Conservation (phyloP, 768 basidiomycete species). For the Mrakia frigida region DNA sequence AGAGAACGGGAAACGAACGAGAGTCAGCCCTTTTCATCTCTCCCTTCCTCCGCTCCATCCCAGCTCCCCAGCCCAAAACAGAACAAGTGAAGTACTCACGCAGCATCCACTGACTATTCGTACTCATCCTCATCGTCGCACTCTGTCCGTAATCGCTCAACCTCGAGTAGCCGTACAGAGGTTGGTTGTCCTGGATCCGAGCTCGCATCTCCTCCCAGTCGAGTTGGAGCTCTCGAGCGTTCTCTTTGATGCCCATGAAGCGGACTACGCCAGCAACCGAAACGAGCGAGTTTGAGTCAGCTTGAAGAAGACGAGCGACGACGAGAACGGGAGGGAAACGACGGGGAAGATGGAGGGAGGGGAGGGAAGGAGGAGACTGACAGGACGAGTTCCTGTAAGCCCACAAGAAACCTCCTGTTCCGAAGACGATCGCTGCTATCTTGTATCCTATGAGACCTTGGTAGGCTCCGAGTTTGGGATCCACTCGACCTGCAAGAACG, state of each 20-base stretch:
- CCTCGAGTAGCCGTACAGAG: constrained; percentile 20
- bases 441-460: not conserved
- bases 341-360: not conserved
- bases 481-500: not conserved
- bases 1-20: not conserved
- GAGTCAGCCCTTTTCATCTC: no score
- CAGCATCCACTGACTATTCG: not conserved
- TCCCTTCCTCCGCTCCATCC: not conserved
- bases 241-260: constrained; percentile 20
- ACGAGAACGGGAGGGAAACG: not conserved
- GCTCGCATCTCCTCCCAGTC: constrained; percentile 20
- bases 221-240: constrained; percentile 17
- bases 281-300: no score
- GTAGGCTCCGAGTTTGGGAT: not conserved
- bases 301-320: no score
- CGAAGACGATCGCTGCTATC: not conserved
- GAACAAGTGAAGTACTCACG: not conserved
- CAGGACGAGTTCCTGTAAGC: not conserved
- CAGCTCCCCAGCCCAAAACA: not conserved
- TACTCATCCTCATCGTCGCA: constrained; percentile 7
- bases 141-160: constrained; percentile 24
- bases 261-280: no score
- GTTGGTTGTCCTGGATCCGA: not conserved
- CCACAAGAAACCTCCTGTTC: not conserved
- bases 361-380: not conserved